Evolutionary conservation across 805 yeast genomes (phyloP).

Genomic region (Candida koratica): DNA sequence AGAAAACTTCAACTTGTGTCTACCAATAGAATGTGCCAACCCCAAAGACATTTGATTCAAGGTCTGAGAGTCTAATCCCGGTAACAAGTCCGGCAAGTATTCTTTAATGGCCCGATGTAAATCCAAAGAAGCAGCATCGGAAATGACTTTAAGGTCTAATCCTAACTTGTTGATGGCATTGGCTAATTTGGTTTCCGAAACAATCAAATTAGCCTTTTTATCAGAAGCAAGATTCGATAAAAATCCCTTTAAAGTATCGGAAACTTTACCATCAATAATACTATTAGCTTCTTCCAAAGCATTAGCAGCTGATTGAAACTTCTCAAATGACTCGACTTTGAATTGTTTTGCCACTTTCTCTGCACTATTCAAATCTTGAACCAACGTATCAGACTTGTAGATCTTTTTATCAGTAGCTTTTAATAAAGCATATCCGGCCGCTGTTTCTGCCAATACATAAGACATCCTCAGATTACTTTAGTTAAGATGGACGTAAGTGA

Average conservation of each 20-base stretch:
- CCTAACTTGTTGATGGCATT: conserved; percentile 95
- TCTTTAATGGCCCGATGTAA: conserved; percentile 94
- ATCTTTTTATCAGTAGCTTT: conserved; percentile 97
- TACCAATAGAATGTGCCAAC: conserved; percentile 97
- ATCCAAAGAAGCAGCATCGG: conserved; percentile 93
- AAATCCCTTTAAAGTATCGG: conserved; percentile 72
- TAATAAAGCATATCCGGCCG: conserved; percentile 97
- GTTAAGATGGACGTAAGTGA: background rate
- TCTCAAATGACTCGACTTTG: conserved; percentile 93
- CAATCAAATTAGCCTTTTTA: conserved; percentile 83
- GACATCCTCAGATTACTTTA: conserved; percentile 47
- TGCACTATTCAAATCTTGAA: conserved; percentile 74
- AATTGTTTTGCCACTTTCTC: conserved; percentile 86
- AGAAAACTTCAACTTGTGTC: conserved; percentile 94
- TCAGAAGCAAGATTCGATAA: conserved; percentile 73
- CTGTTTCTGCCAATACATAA: conserved; percentile 91
- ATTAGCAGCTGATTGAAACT: conserved; percentile 89
- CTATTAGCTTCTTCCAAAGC: conserved; percentile 95
- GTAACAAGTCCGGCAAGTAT: conserved; percentile 87
- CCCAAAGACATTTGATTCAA: conserved; percentile 94
- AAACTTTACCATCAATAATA: conserved; percentile 89
- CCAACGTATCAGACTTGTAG: conserved; percentile 72
- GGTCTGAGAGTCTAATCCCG: conserved; percentile 84
- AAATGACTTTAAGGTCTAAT: conserved; percentile 78
- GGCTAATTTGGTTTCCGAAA: conserved; percentile 93